These are phyloP conservation scores for Rhizopogon salebrosus DNA, from an alignment of 768 basidiomycete species.

Conservation along the genomic window DNA sequence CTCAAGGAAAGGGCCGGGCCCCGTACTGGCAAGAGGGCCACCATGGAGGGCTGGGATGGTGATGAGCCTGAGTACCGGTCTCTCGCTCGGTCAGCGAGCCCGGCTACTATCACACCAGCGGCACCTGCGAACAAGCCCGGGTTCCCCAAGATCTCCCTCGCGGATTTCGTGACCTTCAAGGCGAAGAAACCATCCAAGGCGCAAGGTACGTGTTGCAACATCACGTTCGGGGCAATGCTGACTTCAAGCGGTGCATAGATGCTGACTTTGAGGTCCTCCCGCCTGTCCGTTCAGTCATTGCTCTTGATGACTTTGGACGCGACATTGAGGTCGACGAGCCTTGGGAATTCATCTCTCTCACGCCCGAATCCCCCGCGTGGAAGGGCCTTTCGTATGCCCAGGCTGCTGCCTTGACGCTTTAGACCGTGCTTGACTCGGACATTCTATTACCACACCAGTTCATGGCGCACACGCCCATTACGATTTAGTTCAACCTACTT, in stretches of 20 bases:
- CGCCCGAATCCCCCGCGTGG: conserved; percentile 23
- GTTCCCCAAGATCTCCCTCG: conserved; percentile 20
- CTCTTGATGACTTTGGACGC: conserved; percentile 18
- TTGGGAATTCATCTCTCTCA: conserved; percentile 28
- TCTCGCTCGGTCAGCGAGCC: neutral
- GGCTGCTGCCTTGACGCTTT: conserved; percentile 20
- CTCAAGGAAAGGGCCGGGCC: conserved; percentile 13
- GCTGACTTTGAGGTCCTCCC: conserved; percentile 26
- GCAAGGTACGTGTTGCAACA: neutral
- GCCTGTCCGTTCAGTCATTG: conserved; percentile 27
- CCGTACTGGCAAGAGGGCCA: conserved; percentile 19
- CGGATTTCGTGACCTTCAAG: conserved; percentile 19
- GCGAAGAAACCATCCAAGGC: neutral
- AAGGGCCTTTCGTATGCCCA: conserved; percentile 29
- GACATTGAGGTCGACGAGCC: conserved; percentile 20
- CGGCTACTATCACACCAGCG: neutral
- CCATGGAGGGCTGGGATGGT: conserved; percentile 27
- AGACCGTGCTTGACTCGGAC: neutral
- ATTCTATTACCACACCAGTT: conserved; percentile 1
- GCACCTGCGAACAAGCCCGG: conserved; percentile 3
- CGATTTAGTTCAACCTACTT: conserved; percentile 12
- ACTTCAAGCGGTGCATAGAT: conserved; percentile 4
- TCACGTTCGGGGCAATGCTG: neutral
- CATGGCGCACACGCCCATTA: conserved; percentile 5
- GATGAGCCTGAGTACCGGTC: conserved; percentile 7